phyloP scores from a whole-genome alignment of 2,329 filamentous ascomycete species.

The Fusarium dlaminii region DNA sequence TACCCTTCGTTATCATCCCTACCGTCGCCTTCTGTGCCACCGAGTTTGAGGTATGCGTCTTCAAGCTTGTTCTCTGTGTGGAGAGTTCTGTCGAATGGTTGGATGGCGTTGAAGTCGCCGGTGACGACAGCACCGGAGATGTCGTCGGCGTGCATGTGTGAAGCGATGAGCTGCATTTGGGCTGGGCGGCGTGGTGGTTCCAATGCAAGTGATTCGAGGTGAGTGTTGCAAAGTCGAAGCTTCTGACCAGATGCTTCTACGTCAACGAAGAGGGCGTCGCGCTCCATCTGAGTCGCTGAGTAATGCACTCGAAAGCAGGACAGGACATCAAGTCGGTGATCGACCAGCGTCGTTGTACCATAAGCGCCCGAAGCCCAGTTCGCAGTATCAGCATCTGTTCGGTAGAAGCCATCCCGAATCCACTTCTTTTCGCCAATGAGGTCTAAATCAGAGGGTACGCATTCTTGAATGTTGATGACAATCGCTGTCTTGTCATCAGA shows the following conservation, averaged over 20 bases:
- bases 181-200: constrained; percentile 58
- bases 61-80: constrained; percentile 58
- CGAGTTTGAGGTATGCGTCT: constrained; percentile 63
- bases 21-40: constrained; percentile 59
- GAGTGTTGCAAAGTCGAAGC: constrained; percentile 64
- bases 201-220: constrained; percentile 64
- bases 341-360: constrained; percentile 63
- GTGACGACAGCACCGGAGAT: constrained; percentile 57
- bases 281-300: constrained; percentile 57
- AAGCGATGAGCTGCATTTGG: constrained; percentile 57
- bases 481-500: constrained; percentile 34
- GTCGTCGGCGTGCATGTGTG: constrained; percentile 51
- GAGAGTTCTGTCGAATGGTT: constrained; percentile 60
- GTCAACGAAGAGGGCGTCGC: constrained; percentile 67
- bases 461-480: constrained; percentile 64
- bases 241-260: constrained; percentile 6
- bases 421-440: constrained; percentile 56
- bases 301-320: constrained; percentile 62
- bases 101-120: constrained; percentile 68
- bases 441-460: constrained; percentile 55
- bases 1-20: constrained; percentile 52
- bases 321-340: constrained; percentile 55
- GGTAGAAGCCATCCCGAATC: constrained; percentile 57
- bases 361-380: constrained; percentile 59
- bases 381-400: constrained; percentile 56